Base-by-base conservation (phyloP, 2,329 filamentous ascomycete genomes). In the Pseudocercospora vitis region DNA sequence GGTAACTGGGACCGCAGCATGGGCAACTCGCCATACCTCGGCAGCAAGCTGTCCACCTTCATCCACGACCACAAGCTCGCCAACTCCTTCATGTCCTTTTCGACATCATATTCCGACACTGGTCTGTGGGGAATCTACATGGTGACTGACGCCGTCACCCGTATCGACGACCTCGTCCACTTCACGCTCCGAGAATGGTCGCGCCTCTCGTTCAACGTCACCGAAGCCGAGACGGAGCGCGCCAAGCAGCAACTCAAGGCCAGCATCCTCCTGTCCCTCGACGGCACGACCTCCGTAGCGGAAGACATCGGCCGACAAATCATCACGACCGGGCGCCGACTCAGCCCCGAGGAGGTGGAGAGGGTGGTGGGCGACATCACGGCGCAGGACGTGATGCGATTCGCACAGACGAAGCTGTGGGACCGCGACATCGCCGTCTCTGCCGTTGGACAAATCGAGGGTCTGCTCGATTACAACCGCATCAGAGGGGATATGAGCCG, bases 51-150 rank as follows among this genome's bases (percentile, higher is more conserved):
- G 68, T 96, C 90, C 81, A 86, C 87, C 63, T 90, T 94, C 70
- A 87, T 99, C 65, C 89, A 95, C 82, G 86, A 95, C 78, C 85
- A 97, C 78, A 87, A 91, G 74, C 84, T 99, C 59, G 94, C 94
- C 76, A 99, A 96, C 81, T 96, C 91, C 84, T 99, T 96, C 83
- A 99, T 99, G 95, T 95, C 89, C 81, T 99, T 99, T 81, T 96
- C 91, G 63, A 99, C 94, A 65, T 96, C 90, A 82, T 99, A 99
- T 80, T 97, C 91, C 72, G 94, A 99, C 76, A 99, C 94, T 73
- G 94, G 94, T 82, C 89, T 99, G 66, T 99, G 94, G 94, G 94
- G 94, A 79, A 97, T 97, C 81, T 99, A 99, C 83, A 83, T 99
- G 59, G 89, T 95, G 68, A 90, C 89, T 69, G 91, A 96, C 77